These are phyloP conservation scores for Candida namnaoensis DNA, from an alignment of 805 yeast genomes.

Conservation along the genomic window DNA sequence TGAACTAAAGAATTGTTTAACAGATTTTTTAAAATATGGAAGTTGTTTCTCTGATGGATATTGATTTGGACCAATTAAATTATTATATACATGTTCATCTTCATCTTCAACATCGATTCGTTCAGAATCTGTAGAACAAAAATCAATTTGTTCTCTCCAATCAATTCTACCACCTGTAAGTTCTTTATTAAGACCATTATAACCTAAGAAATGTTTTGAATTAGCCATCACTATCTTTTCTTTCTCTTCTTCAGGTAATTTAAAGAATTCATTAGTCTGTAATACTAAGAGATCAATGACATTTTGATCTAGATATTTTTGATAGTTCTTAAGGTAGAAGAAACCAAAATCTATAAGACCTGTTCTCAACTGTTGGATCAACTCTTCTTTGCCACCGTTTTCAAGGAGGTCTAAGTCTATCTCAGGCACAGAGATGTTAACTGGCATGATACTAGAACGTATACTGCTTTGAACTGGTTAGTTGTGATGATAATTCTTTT, in stretches of 20 bases:
- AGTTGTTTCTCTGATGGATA: slow-evolving; percentile 29
- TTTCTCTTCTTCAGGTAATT: slow-evolving; percentile 27
- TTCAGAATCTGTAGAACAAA: slow-evolving; percentile 25
- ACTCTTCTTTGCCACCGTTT: slow-evolving; percentile 1
- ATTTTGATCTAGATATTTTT: slow-evolving; percentile 15
- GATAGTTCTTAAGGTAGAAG: slow-evolving; percentile 25
- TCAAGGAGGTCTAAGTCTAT: slow-evolving; percentile 7
- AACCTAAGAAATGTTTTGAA: slow-evolving; percentile 37
- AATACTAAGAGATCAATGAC: slow-evolving; percentile 18
- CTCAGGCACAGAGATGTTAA: slow-evolving; percentile 8
- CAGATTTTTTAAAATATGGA: slow-evolving; percentile 27
- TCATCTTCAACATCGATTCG: slow-evolving; percentile 22
- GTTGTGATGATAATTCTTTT: too few relatives aligned
- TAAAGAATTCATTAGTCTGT: slow-evolving; percentile 29
- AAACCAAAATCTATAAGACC: slow-evolving; percentile 35
- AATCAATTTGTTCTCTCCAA: slow-evolving; percentile 42
- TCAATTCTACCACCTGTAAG: slow-evolving; percentile 35
- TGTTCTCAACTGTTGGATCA: slow-evolving; percentile 18
- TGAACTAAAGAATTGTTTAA: slow-evolving; percentile 19
- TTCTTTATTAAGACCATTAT: slow-evolving; percentile 36
- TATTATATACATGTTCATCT: slow-evolving; percentile 27
- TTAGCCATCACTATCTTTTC: slow-evolving; percentile 29
- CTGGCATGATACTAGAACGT: too few relatives aligned
- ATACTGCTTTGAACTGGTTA: too few relatives aligned
- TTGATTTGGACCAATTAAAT: slow-evolving; percentile 38